Evolutionary conservation across 306 rosid genomes (phyloP).

Genomic region (Cotoneaster glaucophyllus): DNA sequence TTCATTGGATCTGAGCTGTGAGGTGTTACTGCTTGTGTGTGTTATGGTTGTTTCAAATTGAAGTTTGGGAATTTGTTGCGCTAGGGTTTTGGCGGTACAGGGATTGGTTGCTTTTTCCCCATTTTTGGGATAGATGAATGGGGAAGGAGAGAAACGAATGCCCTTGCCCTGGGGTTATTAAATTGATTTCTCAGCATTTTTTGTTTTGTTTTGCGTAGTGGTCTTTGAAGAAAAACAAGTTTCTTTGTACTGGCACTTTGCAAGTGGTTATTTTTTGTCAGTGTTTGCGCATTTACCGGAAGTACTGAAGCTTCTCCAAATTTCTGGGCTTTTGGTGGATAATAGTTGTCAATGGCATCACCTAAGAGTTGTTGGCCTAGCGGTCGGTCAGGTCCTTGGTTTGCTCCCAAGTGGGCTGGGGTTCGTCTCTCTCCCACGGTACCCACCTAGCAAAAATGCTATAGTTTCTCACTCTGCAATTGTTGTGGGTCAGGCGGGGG

Average conservation of each 20-base stretch:
- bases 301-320: not conserved
- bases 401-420: too few relatives aligned
- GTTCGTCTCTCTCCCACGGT: too few relatives aligned
- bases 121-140: not conserved
- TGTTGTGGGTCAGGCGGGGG: too few relatives aligned
- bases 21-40: not conserved
- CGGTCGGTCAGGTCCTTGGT: too few relatives aligned
- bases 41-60: not conserved
- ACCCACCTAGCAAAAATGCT: too few relatives aligned
- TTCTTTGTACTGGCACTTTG: not conserved
- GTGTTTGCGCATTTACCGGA: not conserved
- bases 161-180: not conserved
- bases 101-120: not conserved
- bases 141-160: not conserved
- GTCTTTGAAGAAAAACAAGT: not conserved
- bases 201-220: not conserved
- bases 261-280: not conserved
- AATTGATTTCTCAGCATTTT: not conserved
- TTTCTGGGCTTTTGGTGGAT: not conserved
- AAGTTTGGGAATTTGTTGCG: not conserved
- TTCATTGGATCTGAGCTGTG: conserved; percentile 17
- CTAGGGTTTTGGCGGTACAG: conserved; percentile 21
- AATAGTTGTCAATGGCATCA: not conserved
- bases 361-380: too few relatives aligned
- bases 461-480: too few relatives aligned